Evolutionary conservation across 371 early-diverging fungal genomes (phyloP).

Genomic region (Vavraia culicis): DNA sequence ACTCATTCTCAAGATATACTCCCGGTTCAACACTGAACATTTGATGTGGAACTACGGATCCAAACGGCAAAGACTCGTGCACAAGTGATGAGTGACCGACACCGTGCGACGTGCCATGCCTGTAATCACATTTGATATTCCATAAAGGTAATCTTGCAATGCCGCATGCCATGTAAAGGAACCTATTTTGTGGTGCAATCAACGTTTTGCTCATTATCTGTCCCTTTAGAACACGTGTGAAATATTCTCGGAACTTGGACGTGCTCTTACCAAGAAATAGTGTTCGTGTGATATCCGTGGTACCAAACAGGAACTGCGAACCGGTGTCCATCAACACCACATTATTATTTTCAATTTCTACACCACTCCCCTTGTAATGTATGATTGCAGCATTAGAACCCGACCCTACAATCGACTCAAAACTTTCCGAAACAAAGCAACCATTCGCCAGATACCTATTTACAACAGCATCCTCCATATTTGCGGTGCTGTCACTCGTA

Average conservation of each 20-base stretch:
- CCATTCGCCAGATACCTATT: too few species aligned
- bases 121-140: constrained; percentile 72
- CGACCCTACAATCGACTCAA: constrained; percentile 78
- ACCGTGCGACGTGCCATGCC: constrained; percentile 98
- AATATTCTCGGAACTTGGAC: constrained; percentile 61
- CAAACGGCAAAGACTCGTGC: too few species aligned
- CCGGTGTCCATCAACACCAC: constrained; percentile 88
- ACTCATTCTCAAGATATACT: constrained; percentile 75
- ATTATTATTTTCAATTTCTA: constrained; percentile 46
- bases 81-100: constrained; percentile 92
- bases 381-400: constrained; percentile 90
- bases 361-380: constrained; percentile 62
- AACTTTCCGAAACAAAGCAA: constrained; percentile 54
- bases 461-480: too few species aligned
- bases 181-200: constrained; percentile 63
- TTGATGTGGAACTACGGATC: too few species aligned
- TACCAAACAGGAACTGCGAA: constrained; percentile 75
- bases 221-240: constrained; percentile 84
- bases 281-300: constrained; percentile 93
- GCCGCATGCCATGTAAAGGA: constrained; percentile 61
- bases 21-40: constrained; percentile 63
- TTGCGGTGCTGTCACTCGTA: too few species aligned
- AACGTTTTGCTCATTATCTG: constrained; percentile 63
- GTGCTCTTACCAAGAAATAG: constrained; percentile 64
- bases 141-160: constrained; percentile 67